These are phyloP conservation scores for Tuber aestivum DNA, from an alignment of 495 filamentous ascomycete genomes.

Conservation along the genomic window DNA sequence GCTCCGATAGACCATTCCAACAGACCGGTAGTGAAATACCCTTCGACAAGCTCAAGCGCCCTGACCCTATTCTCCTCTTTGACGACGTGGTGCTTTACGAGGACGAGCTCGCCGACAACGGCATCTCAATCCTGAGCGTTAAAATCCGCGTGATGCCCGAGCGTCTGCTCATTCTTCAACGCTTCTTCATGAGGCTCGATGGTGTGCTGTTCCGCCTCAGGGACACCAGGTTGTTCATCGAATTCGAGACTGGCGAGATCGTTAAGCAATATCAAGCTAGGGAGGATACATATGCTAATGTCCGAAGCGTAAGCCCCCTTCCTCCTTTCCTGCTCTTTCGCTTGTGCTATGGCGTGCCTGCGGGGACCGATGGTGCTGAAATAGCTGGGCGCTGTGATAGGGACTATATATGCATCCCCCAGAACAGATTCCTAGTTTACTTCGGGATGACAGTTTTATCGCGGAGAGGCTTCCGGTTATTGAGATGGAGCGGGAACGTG, in stretches of 20 bases:
- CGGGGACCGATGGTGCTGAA: conserved; percentile 9
- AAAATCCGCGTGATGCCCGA: conserved; percentile 90
- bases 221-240: conserved; percentile 87
- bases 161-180: conserved; percentile 70
- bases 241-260: conserved; percentile 74
- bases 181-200: conserved; percentile 93
- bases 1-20: neutral
- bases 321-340: conserved; percentile 10
- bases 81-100: conserved; percentile 94
- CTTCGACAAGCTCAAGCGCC: conserved; percentile 70
- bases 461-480: conserved; percentile 66
- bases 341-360: neutral
- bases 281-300: conserved; percentile 70
- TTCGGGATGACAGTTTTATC: conserved; percentile 78
- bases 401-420: conserved; percentile 57
- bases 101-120: conserved; percentile 96
- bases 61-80: conserved; percentile 90
- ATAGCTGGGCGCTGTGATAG: conserved; percentile 45
- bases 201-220: conserved; percentile 77
- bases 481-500: conserved; percentile 45
- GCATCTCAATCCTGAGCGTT: conserved; percentile 76
- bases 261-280: conserved; percentile 80
- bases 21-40: conserved; percentile 61
- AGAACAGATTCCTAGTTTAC: conserved; percentile 67
- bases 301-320: conserved; percentile 58